phyloP scores from a whole-genome alignment of 176 grass and related monocot genomes.

The Stipa capillata region DNA sequence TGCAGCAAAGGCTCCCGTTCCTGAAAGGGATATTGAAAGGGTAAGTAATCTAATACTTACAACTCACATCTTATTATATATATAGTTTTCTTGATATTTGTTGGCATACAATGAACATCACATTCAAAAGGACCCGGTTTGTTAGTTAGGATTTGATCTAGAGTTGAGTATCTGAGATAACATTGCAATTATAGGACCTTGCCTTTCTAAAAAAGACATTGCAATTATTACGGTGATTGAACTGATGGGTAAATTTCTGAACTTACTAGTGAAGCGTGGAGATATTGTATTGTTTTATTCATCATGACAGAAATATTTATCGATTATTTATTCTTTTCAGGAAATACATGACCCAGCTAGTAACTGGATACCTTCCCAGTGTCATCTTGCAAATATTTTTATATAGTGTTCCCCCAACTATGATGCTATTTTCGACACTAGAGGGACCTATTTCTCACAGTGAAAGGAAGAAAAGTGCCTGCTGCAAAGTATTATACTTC shows the following conservation, averaged over 20 bases:
- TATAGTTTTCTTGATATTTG: neutral
- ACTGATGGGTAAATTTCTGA: neutral
- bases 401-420: conserved; percentile 64
- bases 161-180: neutral
- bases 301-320: neutral
- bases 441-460: conserved; percentile 89
- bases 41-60: conserved; percentile 34
- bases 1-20: conserved; percentile 77
- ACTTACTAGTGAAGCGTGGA: neutral
- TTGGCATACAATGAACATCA: conserved; percentile 1
- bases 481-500: conserved; percentile 78
- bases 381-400: conserved; percentile 79
- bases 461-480: conserved; percentile 87
- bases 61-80: neutral
- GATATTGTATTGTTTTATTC: neutral
- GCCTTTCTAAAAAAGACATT: neutral
- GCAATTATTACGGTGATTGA: neutral
- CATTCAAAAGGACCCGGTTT: neutral
- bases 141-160: neutral
- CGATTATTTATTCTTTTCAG: conserved; percentile 32
- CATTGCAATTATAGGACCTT: neutral
- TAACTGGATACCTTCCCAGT: conserved; percentile 93
- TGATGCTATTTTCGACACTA: conserved; percentile 80
- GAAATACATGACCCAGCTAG: conserved; percentile 55
- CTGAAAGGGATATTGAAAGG: conserved; percentile 61